Evolutionary conservation across 371 early-diverging fungal genomes (phyloP).

Genomic region (Encephalitozoon intestinalis): DNA sequence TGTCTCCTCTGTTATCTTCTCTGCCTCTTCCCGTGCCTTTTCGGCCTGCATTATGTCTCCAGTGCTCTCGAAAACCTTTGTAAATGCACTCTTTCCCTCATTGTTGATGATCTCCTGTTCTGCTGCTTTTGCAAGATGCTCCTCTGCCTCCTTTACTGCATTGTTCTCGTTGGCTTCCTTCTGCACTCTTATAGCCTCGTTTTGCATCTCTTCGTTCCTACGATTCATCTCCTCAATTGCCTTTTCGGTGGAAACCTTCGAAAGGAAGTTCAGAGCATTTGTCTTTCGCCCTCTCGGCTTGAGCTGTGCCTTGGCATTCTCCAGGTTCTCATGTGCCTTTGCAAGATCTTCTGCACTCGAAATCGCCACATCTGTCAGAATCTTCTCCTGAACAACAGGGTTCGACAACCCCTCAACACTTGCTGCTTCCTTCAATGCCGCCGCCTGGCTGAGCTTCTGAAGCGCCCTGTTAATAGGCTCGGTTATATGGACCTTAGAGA

Average conservation of each 20-base stretch:
- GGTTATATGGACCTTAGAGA: background rate
- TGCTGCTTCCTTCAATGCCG: background rate
- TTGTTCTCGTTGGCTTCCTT: constrained; percentile 8
- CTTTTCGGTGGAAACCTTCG: background rate
- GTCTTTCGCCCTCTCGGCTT: background rate
- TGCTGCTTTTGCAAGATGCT: constrained; percentile 9
- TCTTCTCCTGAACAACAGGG: constrained; percentile 14
- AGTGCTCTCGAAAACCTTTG: constrained; percentile 18
- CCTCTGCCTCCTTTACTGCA: constrained; percentile 19
- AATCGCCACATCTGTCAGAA: background rate
- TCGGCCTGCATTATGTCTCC: constrained; percentile 25
- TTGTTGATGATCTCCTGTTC: constrained; percentile 20
- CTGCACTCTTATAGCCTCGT: background rate
- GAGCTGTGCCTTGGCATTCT: background rate
- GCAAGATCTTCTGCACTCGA: background rate
- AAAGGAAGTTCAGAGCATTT: background rate
- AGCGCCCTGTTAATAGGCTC: background rate
- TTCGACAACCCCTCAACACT: background rate
- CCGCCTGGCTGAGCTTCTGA: background rate
- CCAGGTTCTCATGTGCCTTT: background rate
- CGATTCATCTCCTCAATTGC: background rate
- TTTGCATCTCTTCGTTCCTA: constrained; percentile 1
- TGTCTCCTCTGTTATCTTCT: background rate
- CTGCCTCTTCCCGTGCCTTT: constrained; percentile 22
- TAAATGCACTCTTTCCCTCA: constrained; percentile 19